Evolutionary conservation across 192 early-diverging fungal species (phyloP), one percentile per base, ranked within the genome.

Genomic region (Linnemannia schmuckeri): DNA sequence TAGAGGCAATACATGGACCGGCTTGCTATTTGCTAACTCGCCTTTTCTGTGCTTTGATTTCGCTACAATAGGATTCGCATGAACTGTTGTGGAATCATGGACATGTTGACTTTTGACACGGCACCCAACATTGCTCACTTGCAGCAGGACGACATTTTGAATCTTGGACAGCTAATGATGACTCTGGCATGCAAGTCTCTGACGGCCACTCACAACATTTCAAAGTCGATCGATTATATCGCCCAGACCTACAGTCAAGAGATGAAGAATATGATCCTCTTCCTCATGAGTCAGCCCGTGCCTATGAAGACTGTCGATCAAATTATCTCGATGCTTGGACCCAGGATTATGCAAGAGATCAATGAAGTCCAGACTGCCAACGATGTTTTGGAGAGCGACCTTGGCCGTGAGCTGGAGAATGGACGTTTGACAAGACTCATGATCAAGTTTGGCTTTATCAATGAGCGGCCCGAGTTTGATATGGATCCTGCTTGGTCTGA

Each of bases 401-500:
- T 99, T 75, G 87, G 90, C 42, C 89, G 93, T 41, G 99, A 99
- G 89, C 91, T 97, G 68, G 94, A 97, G 88, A 99, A 99, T 79
- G 97, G 96, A 41, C 94, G 99, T 37, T 76, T 99, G 52, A 93
- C 95, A n/a, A 89, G 97, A 41, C 83, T 99, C 44, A 52, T 99
- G 55, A 94, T 93, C 89, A 98, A 99, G 88, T 91, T 99, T 66
- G 97, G 96, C 33, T 97, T 97, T 82, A 97, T 99, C 57, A 89
- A 87, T 30, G 82, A 88, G 54, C 73, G 84, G 42, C 88, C 82
- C 9, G 80, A 80, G 77, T 97, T 97, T 80, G 94, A 94, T 68
- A 92, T 94, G 90, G 98, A 98, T 86, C 93, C 97, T 6, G 94
- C 94, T 75, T 99, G 98, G 98, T 95, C 97, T 18, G 98, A 99